Evolutionary conservation across 345 rosid genomes (phyloP), one percentile per base, ranked within the genome.

Genomic region (Mercurialis annua): DNA sequence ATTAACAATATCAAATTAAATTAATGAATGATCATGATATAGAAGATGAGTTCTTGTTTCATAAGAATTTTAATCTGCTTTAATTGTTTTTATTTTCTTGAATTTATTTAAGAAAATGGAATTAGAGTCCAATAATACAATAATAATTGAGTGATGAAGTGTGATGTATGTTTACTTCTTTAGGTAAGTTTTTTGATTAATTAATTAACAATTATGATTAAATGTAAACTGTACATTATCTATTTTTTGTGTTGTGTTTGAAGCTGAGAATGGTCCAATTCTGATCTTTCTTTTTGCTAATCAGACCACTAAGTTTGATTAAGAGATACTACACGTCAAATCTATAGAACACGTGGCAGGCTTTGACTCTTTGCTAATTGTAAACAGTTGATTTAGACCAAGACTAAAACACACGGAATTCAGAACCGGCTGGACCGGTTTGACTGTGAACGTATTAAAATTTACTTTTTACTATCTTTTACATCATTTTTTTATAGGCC

Each of bases 21-120:
- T n/a, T n/a, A 68, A 7, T 24, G 53, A 20, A 48, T 17, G 30
- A 52, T 64, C 68, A 29, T 48, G 62, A 43, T 68, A 51, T 49
- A 78, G 65, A 49, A 54, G 65, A 50, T 54, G 49, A 59, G 52
- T 55, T 51, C 51, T 73, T 58, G 23, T 55, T 62, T 59, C 27
- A 60, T 21, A 66, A 38, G 49, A 43, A 42, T 47, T 10, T 36
- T 34, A 67, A 27, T 49, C 24, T 31, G n/a, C 17, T 17, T 6
- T 50, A 40, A 40, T 4, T 40, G 11, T 7, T 29, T 27, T 9
- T 58, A 14, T 70, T 59, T 62, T 26, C 36, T 21, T 17, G 52
- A 38, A 77, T 65, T 34, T 46, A 27, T 52, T 48, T n/a, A 34
- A n/a, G 40, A 3, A 9, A 34, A n/a, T n/a, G n/a, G n/a, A n/a